Evolutionary conservation across 192 early-diverging fungal species (phyloP), one percentile per base, ranked within the genome.

Genomic region (Backusella liffmaniae): DNA sequence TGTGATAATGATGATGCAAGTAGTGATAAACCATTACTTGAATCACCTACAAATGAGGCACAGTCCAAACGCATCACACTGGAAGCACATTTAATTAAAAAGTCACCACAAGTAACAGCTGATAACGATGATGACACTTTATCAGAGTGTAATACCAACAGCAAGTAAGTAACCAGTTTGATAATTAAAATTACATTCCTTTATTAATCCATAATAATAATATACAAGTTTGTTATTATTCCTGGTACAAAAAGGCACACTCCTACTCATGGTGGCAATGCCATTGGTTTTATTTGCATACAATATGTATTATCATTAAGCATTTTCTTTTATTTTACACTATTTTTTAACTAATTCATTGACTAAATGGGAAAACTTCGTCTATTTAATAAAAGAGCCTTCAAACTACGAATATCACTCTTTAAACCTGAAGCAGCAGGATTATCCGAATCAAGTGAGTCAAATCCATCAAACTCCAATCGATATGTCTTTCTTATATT

Each of bases 401-500:
- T 87, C 51, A 87, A 73, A 4, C 82, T 82, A 44, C 84, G 75
- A 51, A 87, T 87, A 49, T 87, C 86, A 21, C 80, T 82, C 77
- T 87, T 87, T 53, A 87, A 71, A 30, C 77, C 80, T 9, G 76
- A 65, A 39, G 82, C 78, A 4, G 78, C 62, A 18, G 67, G 30
- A 35, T 59, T 39, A 15, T 80, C 79, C 8, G 39, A 21, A 36
- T 69, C 23, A 12, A 62, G 26, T 1, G 26, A 62, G 9, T 13
- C 56, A 62, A 62, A 62, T 1, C 56, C 26, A 13, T 29, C 56
- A 3, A 56, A 21, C 26, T 49, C 66, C 46, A 75, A 68, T 29
- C 26, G 56, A 62, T 62, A 68, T 21, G 23, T 37, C 9, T 26
- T 68, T 9, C 12, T 36, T 15, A 13, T 68, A 39, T 68, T 68